A percentile compares a stretch with the other conserved stretches of the same genome.
Evolutionary conservation across 768 basidiomycete genomes (phyloP).

Genomic region (Ramaria rubella): DNA sequence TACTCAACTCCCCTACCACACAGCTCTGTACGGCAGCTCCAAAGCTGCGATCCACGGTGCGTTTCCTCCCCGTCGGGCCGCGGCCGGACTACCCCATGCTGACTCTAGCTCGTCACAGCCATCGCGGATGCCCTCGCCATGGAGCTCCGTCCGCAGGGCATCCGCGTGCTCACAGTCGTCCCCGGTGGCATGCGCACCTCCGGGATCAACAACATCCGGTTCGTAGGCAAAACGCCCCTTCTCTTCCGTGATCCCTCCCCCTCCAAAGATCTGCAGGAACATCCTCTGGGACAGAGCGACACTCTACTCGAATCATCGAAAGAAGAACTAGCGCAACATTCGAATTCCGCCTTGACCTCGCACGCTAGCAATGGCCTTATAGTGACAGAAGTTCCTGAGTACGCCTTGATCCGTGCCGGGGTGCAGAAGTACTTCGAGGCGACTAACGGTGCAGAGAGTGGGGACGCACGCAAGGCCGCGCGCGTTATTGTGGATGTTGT

Average conservation of each 20-base stretch:
- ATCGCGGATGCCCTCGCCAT: constrained; percentile 46
- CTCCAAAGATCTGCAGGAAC: too few relatives aligned
- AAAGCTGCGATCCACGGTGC: constrained; percentile 56
- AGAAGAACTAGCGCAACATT: too few relatives aligned
- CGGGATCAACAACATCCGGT: constrained; percentile 38
- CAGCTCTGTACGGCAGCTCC: constrained; percentile 45
- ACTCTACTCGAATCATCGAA: too few relatives aligned
- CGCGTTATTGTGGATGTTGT: constrained; percentile 23
- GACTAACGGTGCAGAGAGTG: constrained; percentile 18
- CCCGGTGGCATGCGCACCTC: constrained; percentile 59
- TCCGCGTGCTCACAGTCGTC: constrained; percentile 50
- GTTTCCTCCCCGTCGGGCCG: constrained; percentile 20
- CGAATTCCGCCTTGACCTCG: too few relatives aligned
- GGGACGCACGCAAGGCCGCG: constrained; percentile 24
- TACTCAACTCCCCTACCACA: background rate
- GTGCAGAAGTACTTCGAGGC: background rate
- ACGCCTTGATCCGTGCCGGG: background rate
- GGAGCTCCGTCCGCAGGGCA: constrained; percentile 49
- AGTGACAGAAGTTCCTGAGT: constrained; percentile 1
- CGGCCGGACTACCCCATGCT: background rate
- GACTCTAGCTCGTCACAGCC: constrained; percentile 30
- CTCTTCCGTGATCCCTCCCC: too few relatives aligned
- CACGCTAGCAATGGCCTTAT: too few relatives aligned
- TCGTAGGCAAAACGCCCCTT: background rate
- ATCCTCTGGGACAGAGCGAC: too few relatives aligned